phyloP scores from a whole-genome alignment of 768 basidiomycete species.

The Lentinula sp. region DNA sequence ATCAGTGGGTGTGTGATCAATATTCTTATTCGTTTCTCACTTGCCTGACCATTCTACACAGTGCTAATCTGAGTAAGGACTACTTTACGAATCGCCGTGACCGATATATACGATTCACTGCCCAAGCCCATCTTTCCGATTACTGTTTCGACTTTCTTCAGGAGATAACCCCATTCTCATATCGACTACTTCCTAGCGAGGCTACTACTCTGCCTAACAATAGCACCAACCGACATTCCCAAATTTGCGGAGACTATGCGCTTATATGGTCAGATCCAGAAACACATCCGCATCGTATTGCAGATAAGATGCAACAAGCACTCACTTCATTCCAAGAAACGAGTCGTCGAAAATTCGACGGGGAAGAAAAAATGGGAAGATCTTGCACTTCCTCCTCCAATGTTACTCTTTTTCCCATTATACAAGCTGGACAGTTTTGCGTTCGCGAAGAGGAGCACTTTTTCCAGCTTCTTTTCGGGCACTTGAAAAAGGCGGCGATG shows the following conservation, averaged over 20 bases:
- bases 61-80: slow-evolving; percentile 88
- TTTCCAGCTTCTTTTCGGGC: slow-evolving; percentile 53
- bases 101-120: slow-evolving; percentile 76
- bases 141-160: slow-evolving; percentile 82
- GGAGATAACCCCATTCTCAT: slow-evolving; percentile 69
- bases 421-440: slow-evolving; percentile 86
- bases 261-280: slow-evolving; percentile 64
- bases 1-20: slow-evolving; percentile 70
- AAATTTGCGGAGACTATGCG: slow-evolving; percentile 35
- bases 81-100: slow-evolving; percentile 97
- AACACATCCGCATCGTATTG: slow-evolving; percentile 66
- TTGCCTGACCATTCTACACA: slow-evolving; percentile 22
- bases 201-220: background rate
- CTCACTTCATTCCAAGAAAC: slow-evolving; percentile 54
- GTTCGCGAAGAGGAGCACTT: slow-evolving; percentile 79
- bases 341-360: slow-evolving; percentile 16
- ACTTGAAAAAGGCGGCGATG: slow-evolving; percentile 21
- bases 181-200: slow-evolving; percentile 34
- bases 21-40: background rate
- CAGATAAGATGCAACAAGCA: slow-evolving; percentile 49
- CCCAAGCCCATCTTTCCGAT: slow-evolving; percentile 58
- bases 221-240: slow-evolving; percentile 17
- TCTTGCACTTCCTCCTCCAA: slow-evolving; percentile 7
- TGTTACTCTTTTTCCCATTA: slow-evolving; percentile 70
- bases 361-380: background rate